A percentile compares a stretch with the other conserved stretches of the same genome.
Evolutionary conservation across 1,284 basidiomycete species (phyloP).

Genomic region (Abortiporus biennis): DNA sequence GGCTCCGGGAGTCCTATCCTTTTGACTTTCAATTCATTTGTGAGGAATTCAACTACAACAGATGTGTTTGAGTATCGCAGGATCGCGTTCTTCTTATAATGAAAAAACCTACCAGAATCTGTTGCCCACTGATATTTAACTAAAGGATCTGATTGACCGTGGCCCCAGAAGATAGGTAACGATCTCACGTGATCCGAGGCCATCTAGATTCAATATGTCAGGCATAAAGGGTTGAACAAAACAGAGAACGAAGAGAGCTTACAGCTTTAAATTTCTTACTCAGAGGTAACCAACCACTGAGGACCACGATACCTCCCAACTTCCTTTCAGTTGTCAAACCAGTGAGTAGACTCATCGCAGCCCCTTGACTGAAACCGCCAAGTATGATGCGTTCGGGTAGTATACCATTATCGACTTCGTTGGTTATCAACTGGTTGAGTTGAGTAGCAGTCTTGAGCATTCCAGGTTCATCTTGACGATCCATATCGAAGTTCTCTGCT

Average conservation of each 20-base stretch:
- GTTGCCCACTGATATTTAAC: constrained; percentile 48
- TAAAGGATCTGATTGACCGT: constrained; percentile 75
- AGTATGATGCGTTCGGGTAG: constrained; percentile 64
- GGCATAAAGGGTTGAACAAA: constrained; percentile 4
- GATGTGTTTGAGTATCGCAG: no score
- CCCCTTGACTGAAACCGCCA: constrained; percentile 89
- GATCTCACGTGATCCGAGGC: constrained; percentile 46
- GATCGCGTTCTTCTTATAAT: no score
- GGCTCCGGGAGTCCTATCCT: constrained; percentile 10
- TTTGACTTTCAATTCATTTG: constrained; percentile 38
- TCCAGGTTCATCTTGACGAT: constrained; percentile 70
- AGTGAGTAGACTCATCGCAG: constrained; percentile 69
- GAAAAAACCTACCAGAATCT: constrained; percentile 35
- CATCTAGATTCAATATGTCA: constrained; percentile 36
- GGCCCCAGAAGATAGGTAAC: constrained; percentile 85
- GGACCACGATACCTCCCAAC: constrained; percentile 65
- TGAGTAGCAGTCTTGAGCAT: constrained; percentile 60
- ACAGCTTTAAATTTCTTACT: constrained; percentile 59
- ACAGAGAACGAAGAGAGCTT: constrained; percentile 17
- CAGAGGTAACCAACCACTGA: constrained; percentile 79
- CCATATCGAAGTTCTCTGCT: constrained; percentile 41
- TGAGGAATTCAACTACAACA: constrained; percentile 39
- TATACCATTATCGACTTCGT: constrained; percentile 71
- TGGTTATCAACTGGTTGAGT: constrained; percentile 67
- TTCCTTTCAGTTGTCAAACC: constrained; percentile 65